These are phyloP conservation scores for Didymella exigua DNA, from an alignment of 2,329 filamentous ascomycete genomes.

Conservation along the genomic window DNA sequence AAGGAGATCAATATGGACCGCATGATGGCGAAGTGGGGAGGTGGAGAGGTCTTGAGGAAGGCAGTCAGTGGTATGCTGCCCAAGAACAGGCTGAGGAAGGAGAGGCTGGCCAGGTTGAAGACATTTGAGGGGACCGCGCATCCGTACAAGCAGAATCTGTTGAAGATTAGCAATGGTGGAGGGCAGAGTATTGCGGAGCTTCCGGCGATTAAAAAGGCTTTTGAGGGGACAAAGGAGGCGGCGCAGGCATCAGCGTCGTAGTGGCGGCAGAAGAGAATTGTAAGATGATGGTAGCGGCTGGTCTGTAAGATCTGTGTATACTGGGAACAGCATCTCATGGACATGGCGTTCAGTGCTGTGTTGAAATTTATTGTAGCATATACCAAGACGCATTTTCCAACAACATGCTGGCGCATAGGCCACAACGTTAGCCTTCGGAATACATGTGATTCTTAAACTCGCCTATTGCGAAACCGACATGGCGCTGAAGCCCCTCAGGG, in stretches of 20 bases:
- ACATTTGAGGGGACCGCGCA: constrained; percentile 92
- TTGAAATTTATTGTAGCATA: constrained; percentile 11
- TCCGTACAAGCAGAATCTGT: constrained; percentile 87
- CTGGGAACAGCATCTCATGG: constrained; percentile 7
- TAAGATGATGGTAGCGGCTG: not conserved
- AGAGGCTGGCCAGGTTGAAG: constrained; percentile 86
- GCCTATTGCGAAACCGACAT: not conserved
- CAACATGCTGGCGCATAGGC: not conserved
- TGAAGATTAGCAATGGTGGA: constrained; percentile 64
- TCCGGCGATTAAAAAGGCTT: constrained; percentile 48
- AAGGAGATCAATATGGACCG: constrained; percentile 92
- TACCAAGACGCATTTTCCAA: constrained; percentile 5
- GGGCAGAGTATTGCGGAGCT: constrained; percentile 42
- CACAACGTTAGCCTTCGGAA: too few relatives aligned
- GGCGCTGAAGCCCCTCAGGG: not conserved
- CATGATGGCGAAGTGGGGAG: constrained; percentile 92
- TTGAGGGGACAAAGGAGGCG: constrained; percentile 31
- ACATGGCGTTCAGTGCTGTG: constrained; percentile 11
- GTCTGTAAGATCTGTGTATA: constrained; percentile 18
- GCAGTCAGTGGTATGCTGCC: constrained; percentile 97
- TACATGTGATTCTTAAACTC: not conserved
- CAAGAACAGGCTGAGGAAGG: constrained; percentile 91
- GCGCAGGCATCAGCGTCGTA: constrained; percentile 27
- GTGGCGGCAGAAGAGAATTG: not conserved
- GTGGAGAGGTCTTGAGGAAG: constrained; percentile 85